Evolutionary conservation across 192 early-diverging fungal species (phyloP).

Genomic region (Paraglomus occultum): DNA sequence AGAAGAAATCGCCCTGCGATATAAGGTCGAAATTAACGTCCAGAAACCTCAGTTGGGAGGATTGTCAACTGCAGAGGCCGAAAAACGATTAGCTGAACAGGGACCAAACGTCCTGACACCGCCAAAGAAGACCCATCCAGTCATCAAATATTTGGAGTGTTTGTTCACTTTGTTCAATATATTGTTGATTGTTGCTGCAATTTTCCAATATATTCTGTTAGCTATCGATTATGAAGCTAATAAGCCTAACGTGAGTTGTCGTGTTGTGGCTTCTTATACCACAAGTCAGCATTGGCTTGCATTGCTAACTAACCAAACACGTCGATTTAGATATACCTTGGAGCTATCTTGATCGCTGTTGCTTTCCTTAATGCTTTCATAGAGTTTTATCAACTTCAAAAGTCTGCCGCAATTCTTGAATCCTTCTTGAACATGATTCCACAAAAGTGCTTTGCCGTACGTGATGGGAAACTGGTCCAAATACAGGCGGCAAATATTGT

Average conservation of each 20-base stretch:
- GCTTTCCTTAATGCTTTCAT: conserved; percentile 88
- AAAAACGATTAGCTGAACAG: conserved; percentile 58
- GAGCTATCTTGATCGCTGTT: conserved; percentile 83
- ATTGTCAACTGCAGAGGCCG: conserved; percentile 59
- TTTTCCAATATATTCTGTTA: conserved; percentile 78
- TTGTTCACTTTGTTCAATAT: conserved; percentile 84
- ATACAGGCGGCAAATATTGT: conserved; percentile 75
- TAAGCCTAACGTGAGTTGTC: conserved; percentile 66
- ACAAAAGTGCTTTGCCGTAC: conserved; percentile 73
- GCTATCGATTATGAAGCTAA: conserved; percentile 75
- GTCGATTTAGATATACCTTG: conserved; percentile 88
- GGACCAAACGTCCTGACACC: conserved; percentile 89
- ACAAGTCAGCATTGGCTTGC: no score
- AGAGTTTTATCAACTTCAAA: conserved; percentile 92
- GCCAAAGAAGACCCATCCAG: conserved; percentile 75
- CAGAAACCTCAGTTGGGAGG: conserved; percentile 71
- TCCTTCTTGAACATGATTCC: conserved; percentile 94
- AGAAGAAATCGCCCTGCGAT: conserved; percentile 45
- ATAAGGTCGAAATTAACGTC: conserved; percentile 47
- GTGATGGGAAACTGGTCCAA: conserved; percentile 71
- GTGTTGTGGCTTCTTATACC: no score
- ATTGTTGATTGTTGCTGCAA: conserved; percentile 78
- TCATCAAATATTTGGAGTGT: conserved; percentile 75
- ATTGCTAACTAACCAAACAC: no score
- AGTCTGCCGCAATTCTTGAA: conserved; percentile 83